Conservation (phyloP, 139 green algal species). For the Eudorina sp. region DNA sequence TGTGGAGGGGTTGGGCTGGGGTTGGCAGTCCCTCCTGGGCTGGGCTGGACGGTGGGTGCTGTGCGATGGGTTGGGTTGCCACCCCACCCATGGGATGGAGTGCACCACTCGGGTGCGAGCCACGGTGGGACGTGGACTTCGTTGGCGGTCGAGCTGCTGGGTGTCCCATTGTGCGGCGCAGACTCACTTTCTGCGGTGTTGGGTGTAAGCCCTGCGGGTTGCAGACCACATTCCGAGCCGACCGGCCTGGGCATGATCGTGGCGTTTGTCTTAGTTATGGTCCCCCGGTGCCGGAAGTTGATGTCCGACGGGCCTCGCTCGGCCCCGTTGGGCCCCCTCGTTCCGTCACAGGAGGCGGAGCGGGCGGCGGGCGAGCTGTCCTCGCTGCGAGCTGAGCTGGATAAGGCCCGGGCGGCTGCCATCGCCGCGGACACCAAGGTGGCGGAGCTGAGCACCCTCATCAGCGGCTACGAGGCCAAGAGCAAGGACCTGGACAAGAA, state of each 20-base stretch:
- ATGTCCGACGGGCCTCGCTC: neutral
- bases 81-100: too few relatives aligned
- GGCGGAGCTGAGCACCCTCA: neutral
- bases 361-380: neutral
- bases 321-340: neutral
- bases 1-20: neutral
- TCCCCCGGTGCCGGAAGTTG: neutral
- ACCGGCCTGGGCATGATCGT: neutral
- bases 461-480: neutral
- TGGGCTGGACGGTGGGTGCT: too few relatives aligned
- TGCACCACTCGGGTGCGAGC: too few relatives aligned
- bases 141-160: too few relatives aligned
- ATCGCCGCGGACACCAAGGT: neutral
- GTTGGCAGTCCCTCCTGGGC: too few relatives aligned
- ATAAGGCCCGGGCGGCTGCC: neutral
- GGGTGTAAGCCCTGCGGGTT: too few relatives aligned
- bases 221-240: neutral
- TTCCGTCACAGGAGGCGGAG: constrained; percentile 15
- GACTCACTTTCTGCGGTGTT: too few relatives aligned
- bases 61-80: too few relatives aligned
- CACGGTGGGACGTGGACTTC: too few relatives aligned
- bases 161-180: too few relatives aligned
- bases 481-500: constrained; percentile 14
- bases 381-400: neutral
- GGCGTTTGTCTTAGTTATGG: too few relatives aligned